A percentile compares a stretch with the other conserved stretches of the same genome.
Conservation (phyloP, 208 protist genomes). For the Jaenimonas drosophilae region DNA sequence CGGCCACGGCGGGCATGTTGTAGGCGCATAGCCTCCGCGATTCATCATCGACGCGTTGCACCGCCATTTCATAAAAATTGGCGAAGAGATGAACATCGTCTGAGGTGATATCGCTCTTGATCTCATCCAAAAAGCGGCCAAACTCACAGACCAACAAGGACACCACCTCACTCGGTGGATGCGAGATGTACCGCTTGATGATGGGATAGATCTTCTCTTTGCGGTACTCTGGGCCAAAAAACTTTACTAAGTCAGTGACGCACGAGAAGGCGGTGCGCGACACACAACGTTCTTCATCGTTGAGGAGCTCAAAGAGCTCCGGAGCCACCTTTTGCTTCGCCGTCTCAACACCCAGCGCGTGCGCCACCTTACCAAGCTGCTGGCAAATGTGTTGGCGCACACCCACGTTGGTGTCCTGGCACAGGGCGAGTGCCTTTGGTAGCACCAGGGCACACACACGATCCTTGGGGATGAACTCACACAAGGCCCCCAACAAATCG, state of each 20-base stretch:
- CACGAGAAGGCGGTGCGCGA: conserved; percentile 80
- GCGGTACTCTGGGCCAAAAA: conserved; percentile 79
- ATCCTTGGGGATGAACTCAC: conserved; percentile 29
- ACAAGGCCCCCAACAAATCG: conserved; percentile 63
- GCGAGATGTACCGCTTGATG: conserved; percentile 77
- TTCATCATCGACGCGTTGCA: conserved; percentile 44
- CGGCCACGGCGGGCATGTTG: conserved; percentile 83
- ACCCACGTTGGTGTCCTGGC: conserved; percentile 85
- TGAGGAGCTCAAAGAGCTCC: conserved; percentile 86
- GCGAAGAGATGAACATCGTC: conserved; percentile 79
- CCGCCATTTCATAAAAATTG: conserved; percentile 62
- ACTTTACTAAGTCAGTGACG: conserved; percentile 85
- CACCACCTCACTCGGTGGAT: conserved; percentile 76
- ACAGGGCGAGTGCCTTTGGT: conserved; percentile 69
- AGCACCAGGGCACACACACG: conserved; percentile 63
- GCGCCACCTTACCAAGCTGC: conserved; percentile 74
- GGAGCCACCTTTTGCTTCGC: conserved; percentile 65
- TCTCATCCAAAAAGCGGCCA: conserved; percentile 77
- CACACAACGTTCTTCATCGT: conserved; percentile 82
- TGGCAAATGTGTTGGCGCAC: conserved; percentile 80
- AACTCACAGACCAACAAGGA: conserved; percentile 78
- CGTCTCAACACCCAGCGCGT: conserved; percentile 58
- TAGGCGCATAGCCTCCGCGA: conserved; percentile 75
- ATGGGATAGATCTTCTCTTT: conserved; percentile 81
- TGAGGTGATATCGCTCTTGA: conserved; percentile 71